Evolutionary conservation across 345 rosid genomes (phyloP).

Genomic region (Citrus medica): DNA sequence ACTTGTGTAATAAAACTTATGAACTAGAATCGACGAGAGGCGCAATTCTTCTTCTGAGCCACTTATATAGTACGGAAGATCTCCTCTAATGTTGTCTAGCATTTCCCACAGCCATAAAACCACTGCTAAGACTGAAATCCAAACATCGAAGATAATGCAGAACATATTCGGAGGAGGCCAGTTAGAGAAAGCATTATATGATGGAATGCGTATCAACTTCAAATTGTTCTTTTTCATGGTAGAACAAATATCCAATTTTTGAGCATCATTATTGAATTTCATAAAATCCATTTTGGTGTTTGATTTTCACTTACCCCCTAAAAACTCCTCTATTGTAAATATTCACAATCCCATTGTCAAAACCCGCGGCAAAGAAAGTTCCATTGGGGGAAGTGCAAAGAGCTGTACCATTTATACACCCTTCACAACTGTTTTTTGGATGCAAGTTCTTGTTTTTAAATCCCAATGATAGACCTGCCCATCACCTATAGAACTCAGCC

Average conservation of each 20-base stretch:
- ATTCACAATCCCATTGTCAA: slow-evolving; percentile 83
- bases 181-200: slow-evolving; percentile 63
- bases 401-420: slow-evolving; percentile 69
- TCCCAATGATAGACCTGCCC: slow-evolving; percentile 92
- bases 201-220: slow-evolving; percentile 7
- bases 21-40: no score
- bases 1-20: slow-evolving; percentile 69
- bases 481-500: slow-evolving; percentile 84
- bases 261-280: slow-evolving; percentile 82
- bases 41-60: no score
- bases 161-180: slow-evolving; percentile 56
- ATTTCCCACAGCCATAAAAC: slow-evolving; percentile 87
- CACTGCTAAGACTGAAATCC: slow-evolving; percentile 92
- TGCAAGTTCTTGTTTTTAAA: slow-evolving; percentile 71
- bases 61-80: no score
- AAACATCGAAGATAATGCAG: slow-evolving; percentile 66
- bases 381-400: slow-evolving; percentile 61
- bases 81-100: slow-evolving; percentile 24
- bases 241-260: slow-evolving; percentile 77
- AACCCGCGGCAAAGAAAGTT: slow-evolving; percentile 74
- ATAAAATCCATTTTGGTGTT: slow-evolving; percentile 66
- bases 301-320: slow-evolving; percentile 81
- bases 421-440: slow-evolving; percentile 81
- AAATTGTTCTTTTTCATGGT: slow-evolving; percentile 43
- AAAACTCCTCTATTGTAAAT: slow-evolving; percentile 72